Percentiles rank a stretch among this genome's conserved stretches.
phyloP scores from a whole-genome alignment of 176 grass and related monocot genomes.

The Saccharum officinarum region DNA sequence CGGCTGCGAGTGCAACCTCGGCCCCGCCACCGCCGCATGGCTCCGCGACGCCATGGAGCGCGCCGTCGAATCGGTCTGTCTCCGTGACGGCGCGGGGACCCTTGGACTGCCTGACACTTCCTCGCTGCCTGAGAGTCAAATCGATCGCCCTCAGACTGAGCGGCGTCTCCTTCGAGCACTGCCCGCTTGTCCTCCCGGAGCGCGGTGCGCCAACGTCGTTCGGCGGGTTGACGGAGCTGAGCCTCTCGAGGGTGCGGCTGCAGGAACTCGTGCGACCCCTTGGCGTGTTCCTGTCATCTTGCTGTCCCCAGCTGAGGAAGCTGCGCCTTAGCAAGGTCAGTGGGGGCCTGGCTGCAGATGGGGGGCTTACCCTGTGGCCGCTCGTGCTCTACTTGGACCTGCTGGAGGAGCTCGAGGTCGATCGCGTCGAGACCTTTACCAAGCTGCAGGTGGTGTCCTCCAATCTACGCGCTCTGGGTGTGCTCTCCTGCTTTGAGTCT shows the following conservation, averaged over 20 bases:
- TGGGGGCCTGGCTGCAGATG: neutral
- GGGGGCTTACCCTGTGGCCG: neutral
- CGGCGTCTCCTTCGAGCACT: neutral
- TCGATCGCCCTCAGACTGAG: conserved; percentile 4
- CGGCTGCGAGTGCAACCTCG: neutral
- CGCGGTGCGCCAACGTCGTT: no score
- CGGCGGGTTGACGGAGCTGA: neutral
- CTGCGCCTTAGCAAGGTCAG: neutral
- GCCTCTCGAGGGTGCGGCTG: neutral
- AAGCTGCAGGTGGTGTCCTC: neutral
- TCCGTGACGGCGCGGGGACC: neutral
- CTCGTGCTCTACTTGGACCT: conserved; percentile 14
- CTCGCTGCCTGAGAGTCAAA: neutral
- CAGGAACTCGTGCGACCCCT: neutral
- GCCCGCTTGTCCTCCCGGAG: neutral
- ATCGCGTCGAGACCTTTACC: neutral
- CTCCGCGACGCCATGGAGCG: conserved; percentile 11
- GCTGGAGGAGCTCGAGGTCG: conserved; percentile 14
- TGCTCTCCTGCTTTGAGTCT: neutral
- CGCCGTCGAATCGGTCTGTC: neutral
- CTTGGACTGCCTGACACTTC: neutral
- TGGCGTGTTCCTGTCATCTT: conserved; percentile 22
- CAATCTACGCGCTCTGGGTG: neutral
- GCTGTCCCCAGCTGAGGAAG: conserved; percentile 4
- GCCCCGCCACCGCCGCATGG: conserved; percentile 2